Evolutionary conservation across 148 eudicot genomes (phyloP).

Genomic region (Camellia granthamiana): DNA sequence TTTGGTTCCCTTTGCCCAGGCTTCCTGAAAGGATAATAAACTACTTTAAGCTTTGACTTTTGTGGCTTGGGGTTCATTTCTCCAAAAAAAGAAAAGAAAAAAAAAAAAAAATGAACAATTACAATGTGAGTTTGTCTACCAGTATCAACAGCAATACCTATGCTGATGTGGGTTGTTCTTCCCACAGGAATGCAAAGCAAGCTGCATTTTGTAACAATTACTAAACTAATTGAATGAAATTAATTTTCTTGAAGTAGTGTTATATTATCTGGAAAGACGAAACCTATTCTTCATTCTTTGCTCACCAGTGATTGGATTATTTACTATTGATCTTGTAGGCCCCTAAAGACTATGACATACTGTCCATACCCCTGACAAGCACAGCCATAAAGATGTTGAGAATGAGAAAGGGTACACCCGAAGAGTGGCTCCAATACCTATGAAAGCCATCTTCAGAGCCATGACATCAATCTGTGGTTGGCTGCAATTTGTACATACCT

Average conservation of each 20-base stretch:
- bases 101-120: background rate
- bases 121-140: background rate
- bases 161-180: background rate
- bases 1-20: constrained; percentile 1
- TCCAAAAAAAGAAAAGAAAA: background rate
- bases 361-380: constrained; percentile 79
- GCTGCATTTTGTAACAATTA: background rate
- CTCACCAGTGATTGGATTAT: background rate
- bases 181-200: background rate
- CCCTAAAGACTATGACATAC: constrained; percentile 81
- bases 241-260: background rate
- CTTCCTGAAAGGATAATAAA: background rate
- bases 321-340: constrained; percentile 40
- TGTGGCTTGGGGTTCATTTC: background rate
- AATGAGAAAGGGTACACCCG: constrained; percentile 65
- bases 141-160: background rate
- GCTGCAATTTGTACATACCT: constrained; percentile 16
- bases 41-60: background rate
- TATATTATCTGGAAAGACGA: background rate
- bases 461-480: constrained; percentile 19
- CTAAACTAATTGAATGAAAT: background rate
- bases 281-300: background rate
- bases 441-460: constrained; percentile 28
- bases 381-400: constrained; percentile 67
- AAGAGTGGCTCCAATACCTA: constrained; percentile 86